Percentiles rank a stretch among this genome's conserved stretches.
Conservation (phyloP, 345 rosid species). For the Raphanus sativus region DNA sequence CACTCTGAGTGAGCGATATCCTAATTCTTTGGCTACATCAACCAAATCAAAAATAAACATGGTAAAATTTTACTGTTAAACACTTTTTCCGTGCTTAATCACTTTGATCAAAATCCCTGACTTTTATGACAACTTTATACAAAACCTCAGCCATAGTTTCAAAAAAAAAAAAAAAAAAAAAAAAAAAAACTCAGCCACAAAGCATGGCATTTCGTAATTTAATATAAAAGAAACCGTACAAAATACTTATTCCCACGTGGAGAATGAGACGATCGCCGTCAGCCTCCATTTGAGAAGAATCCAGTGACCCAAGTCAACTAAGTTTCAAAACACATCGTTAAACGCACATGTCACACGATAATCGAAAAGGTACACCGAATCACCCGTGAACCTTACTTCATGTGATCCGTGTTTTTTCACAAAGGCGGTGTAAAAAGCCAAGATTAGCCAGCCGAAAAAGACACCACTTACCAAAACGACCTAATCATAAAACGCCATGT, state of each 20-base stretch:
- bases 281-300: slow-evolving; percentile 15
- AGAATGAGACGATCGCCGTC: slow-evolving; percentile 29
- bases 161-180: no score
- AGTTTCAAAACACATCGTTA: slow-evolving; percentile 23
- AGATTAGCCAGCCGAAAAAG: slow-evolving; percentile 32
- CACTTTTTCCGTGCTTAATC: neutral
- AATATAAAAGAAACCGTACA: neutral
- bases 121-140: neutral
- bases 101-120: slow-evolving; percentile 6
- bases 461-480: slow-evolving; percentile 14
- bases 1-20: neutral
- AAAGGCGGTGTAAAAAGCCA: slow-evolving; percentile 15
- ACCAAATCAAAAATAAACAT: neutral
- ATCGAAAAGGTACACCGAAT: neutral
- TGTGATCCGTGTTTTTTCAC: neutral
- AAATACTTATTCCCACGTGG: slow-evolving; percentile 25
- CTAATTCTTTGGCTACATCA: neutral
- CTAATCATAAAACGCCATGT: slow-evolving; percentile 14
- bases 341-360: slow-evolving; percentile 7
- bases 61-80: neutral
- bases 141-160: neutral
- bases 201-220: slow-evolving; percentile 11
- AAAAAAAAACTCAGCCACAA: slow-evolving; percentile 7
- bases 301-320: slow-evolving; percentile 34
- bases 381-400: slow-evolving; percentile 11